Percentiles rank a stretch among this genome's conserved stretches.
These are phyloP conservation scores for Carex scoparia DNA, from an alignment of 176 grass and related monocot genomes.

Conservation along the genomic window DNA sequence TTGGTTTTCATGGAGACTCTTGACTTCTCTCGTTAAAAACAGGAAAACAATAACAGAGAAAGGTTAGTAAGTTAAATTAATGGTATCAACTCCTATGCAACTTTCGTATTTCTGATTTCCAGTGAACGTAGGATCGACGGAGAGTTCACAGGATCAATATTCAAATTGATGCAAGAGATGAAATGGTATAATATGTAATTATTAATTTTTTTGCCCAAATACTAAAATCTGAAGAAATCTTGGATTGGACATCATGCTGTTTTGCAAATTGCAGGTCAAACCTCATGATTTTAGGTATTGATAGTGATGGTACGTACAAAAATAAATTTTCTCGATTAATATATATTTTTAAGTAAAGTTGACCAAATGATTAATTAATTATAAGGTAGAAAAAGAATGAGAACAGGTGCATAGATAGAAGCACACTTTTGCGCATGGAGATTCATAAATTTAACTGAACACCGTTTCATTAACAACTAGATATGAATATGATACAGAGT, in stretches of 20 bases:
- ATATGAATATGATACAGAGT: not conserved
- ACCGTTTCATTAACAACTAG: not conserved
- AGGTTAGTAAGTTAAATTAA: not conserved
- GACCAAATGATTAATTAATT: not conserved
- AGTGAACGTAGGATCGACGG: not conserved
- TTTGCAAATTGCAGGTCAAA: not conserved
- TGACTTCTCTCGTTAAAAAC: not conserved
- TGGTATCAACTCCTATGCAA: not conserved
- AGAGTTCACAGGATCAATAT: not conserved
- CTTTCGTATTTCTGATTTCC: not conserved
- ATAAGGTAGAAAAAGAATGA: not conserved
- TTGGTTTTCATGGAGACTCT: not conserved
- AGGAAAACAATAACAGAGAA: not conserved
- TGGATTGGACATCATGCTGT: not conserved
- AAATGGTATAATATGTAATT: not conserved
- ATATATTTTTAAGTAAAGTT: not conserved
- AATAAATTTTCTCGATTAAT: not conserved
- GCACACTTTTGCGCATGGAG: not conserved
- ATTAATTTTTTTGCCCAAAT: not conserved
- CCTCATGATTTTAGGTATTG: constrained; percentile 8
- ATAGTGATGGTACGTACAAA: not conserved
- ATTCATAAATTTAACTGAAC: not conserved
- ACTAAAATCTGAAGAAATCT: not conserved
- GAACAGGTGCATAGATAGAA: not conserved
- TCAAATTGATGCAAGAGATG: not conserved